These are phyloP conservation scores for Microcera coccophila DNA, from an alignment of 2,329 filamentous ascomycete species.

Conservation along the genomic window DNA sequence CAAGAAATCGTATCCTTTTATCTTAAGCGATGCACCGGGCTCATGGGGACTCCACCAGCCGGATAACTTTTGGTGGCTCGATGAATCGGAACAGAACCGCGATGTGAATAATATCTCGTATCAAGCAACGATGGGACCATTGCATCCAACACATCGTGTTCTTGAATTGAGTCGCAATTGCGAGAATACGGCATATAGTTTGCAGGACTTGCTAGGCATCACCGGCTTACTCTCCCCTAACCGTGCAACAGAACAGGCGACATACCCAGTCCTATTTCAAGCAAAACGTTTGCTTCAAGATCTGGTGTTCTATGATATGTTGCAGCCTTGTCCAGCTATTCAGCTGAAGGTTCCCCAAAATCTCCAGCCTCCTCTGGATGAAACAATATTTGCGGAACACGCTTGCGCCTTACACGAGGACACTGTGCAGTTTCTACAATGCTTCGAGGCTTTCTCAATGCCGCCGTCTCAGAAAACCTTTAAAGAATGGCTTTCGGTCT, in stretches of 20 bases:
- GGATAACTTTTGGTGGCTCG: slow-evolving; percentile 57
- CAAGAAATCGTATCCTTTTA: slow-evolving; percentile 40
- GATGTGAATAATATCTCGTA: slow-evolving; percentile 14
- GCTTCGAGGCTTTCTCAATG: slow-evolving; percentile 46
- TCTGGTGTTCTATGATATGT: slow-evolving; percentile 50
- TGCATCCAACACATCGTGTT: slow-evolving; percentile 48
- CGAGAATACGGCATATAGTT: slow-evolving; percentile 45
- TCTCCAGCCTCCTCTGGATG: slow-evolving; percentile 32
- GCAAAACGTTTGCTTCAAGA: slow-evolving; percentile 55
- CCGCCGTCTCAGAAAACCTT: slow-evolving; percentile 37
- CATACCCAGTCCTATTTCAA: slow-evolving; percentile 49
- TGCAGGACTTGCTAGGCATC: slow-evolving; percentile 50
- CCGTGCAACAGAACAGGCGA: slow-evolving; percentile 46
- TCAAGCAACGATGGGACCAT: slow-evolving; percentile 31
- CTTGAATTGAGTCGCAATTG: slow-evolving; percentile 52
- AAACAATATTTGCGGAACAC: slow-evolving; percentile 45
- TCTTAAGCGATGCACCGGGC: background rate
- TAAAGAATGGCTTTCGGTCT: slow-evolving; percentile 48
- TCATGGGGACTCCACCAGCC: slow-evolving; percentile 45
- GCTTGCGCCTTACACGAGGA: slow-evolving; percentile 48
- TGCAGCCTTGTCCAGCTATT: slow-evolving; percentile 45
- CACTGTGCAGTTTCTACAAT: slow-evolving; percentile 49
- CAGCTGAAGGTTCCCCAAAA: slow-evolving; percentile 28
- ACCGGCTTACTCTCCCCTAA: slow-evolving; percentile 47
- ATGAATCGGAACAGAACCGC: slow-evolving; percentile 39